These are phyloP conservation scores for Verruconis gallopava DNA, from an alignment of 2,329 filamentous ascomycete genomes.

Conservation along the genomic window DNA sequence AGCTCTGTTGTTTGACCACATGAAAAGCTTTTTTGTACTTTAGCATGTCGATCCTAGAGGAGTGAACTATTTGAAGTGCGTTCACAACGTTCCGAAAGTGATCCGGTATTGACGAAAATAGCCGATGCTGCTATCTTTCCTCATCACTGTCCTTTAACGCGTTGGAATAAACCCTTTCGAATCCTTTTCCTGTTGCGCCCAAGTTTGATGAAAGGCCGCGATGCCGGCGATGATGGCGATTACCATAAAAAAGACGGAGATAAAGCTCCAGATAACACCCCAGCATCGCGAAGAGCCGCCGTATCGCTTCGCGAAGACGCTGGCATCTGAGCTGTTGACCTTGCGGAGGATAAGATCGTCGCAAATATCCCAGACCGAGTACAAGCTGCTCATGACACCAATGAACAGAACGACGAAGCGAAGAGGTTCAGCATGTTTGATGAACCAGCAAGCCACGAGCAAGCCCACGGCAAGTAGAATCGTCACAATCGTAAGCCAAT, in stretches of 20 bases:
- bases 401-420: conserved; percentile 65
- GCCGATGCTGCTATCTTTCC: too few relatives aligned
- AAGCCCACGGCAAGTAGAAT: conserved; percentile 57
- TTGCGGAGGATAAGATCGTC: conserved; percentile 71
- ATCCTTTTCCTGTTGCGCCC: conserved; percentile 53
- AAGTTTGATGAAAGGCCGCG: conserved; percentile 61
- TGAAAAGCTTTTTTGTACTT: too few relatives aligned
- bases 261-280: conserved; percentile 65
- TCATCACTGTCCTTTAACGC: conserved; percentile 15
- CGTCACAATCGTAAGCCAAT: conserved; percentile 65
- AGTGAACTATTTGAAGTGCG: too few relatives aligned
- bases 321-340: conserved; percentile 67
- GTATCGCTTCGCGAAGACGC: conserved; percentile 64
- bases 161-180: conserved; percentile 53
- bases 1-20: too few relatives aligned
- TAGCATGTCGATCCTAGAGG: too few relatives aligned
- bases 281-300: conserved; percentile 71
- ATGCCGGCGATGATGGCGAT: conserved; percentile 62
- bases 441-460: conserved; percentile 67
- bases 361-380: conserved; percentile 77
- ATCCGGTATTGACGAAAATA: too few relatives aligned
- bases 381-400: conserved; percentile 68
- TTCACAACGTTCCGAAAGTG: too few relatives aligned
- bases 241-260: conserved; percentile 60
- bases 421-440: conserved; percentile 59